These are phyloP conservation scores for Neurospora sublineolata DNA, from an alignment of 495 filamentous ascomycete species.

Conservation along the genomic window DNA sequence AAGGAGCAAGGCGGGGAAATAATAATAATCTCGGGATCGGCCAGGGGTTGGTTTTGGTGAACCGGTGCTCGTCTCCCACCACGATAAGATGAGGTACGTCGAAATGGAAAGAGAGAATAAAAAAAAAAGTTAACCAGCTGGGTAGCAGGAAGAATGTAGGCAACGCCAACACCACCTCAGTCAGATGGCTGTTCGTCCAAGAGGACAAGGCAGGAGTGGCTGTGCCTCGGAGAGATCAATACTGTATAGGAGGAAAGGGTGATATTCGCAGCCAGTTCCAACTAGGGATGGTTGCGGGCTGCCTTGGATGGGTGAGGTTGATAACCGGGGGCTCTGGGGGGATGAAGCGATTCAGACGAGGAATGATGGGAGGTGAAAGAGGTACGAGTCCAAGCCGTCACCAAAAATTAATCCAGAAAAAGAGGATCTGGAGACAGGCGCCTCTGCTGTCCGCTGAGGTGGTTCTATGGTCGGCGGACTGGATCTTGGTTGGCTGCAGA, in stretches of 20 bases:
- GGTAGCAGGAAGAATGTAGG: not conserved
- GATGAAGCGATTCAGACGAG: not conserved
- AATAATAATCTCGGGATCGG: conserved; percentile 27
- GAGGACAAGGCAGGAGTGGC: not conserved
- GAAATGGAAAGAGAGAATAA: conserved; percentile 7
- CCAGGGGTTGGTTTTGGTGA: conserved; percentile 9
- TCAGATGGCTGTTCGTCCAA: not conserved
- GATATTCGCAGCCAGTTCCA: not conserved
- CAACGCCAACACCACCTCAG: not conserved
- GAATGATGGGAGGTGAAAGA: not conserved
- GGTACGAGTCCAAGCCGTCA: not conserved
- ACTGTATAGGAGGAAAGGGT: not conserved
- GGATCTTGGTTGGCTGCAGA: not conserved
- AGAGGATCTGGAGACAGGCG: not conserved
- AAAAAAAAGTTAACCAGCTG: conserved; percentile 16
- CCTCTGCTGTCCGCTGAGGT: not conserved
- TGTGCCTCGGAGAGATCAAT: not conserved
- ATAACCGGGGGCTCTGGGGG: not conserved
- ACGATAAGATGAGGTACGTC: not conserved
- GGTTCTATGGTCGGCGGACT: not conserved
- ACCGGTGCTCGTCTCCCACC: not conserved
- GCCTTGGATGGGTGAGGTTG: not conserved
- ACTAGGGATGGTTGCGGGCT: not conserved
- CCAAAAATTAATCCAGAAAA: not conserved
- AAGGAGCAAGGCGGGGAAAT: conserved; percentile 16